A percentile compares a stretch with the other conserved stretches of the same genome.
Evolutionary conservation across 2,329 filamentous ascomycete species (phyloP).

Genomic region (Bisporella sp.): DNA sequence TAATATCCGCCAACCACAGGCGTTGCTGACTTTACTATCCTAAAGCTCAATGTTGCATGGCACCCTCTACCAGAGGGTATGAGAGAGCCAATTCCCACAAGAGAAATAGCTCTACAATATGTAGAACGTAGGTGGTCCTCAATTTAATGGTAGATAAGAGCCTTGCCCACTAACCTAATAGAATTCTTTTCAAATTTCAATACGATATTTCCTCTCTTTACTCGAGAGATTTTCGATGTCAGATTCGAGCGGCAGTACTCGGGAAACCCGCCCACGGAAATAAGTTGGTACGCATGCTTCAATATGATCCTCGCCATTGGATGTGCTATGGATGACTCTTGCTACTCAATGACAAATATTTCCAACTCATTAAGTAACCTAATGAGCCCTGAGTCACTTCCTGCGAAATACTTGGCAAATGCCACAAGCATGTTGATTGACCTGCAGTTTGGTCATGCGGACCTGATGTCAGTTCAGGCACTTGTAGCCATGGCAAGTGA

Average conservation of each 20-base stretch:
- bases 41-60: conserved; percentile 9
- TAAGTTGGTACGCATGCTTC: conserved; percentile 20
- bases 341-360: too few relatives aligned
- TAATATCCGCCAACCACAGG: too few relatives aligned
- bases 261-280: conserved; percentile 9
- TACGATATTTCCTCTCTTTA: conserved; percentile 13
- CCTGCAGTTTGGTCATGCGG: conserved; percentile 14
- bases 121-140: conserved; percentile 12
- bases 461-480: conserved; percentile 19
- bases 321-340: not conserved
- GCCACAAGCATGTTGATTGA: conserved; percentile 17
- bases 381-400: too few relatives aligned
- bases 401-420: conserved; percentile 15
- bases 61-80: conserved; percentile 11
- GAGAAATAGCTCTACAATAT: conserved; percentile 13
- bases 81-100: conserved; percentile 14
- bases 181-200: conserved; percentile 16
- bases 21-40: too few relatives aligned
- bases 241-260: conserved; percentile 16
- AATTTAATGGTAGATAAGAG: not conserved
- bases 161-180: conserved; percentile 7
- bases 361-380: too few relatives aligned
- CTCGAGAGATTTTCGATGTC: conserved; percentile 12
- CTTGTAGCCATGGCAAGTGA: conserved; percentile 13
- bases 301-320: conserved; percentile 15